phyloP scores from a whole-genome alignment of 495 filamentous ascomycete genomes.

The Hyaloscypha variabilis region DNA sequence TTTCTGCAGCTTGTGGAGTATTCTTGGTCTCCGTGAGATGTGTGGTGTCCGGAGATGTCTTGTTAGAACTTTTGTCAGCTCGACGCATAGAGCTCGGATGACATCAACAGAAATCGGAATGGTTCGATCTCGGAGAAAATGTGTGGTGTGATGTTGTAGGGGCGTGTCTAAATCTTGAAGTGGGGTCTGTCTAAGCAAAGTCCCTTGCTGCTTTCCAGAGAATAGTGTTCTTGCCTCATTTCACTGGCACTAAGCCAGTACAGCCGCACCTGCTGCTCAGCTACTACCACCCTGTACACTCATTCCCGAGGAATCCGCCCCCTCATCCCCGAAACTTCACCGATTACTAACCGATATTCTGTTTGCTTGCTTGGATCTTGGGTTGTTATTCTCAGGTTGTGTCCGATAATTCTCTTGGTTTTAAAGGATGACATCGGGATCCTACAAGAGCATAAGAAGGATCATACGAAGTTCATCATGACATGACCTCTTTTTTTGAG shows the following conservation, averaged over 20 bases:
- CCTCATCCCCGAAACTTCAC: background rate
- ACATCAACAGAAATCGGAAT: background rate
- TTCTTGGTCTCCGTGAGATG: background rate
- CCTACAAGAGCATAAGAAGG: no score
- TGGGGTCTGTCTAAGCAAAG: no score
- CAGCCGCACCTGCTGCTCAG: no score
- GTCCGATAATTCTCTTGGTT: background rate
- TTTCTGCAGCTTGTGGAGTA: background rate
- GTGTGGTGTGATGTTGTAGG: background rate
- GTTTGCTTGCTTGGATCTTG: background rate
- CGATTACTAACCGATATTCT: slow-evolving; percentile 3
- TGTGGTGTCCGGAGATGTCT: slow-evolving; percentile 10
- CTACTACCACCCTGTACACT: no score
- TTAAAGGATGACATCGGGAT: background rate
- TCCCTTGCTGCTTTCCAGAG: background rate
- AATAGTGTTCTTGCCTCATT: background rate
- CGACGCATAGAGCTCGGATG: slow-evolving; percentile 6
- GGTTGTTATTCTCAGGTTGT: background rate
- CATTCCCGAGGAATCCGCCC: slow-evolving; percentile 2
- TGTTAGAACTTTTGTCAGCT: slow-evolving; percentile 5
- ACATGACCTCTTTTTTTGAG: background rate
- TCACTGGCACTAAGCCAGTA: background rate
- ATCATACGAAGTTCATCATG: background rate
- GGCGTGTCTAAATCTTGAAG: no score
- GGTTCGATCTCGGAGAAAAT: background rate